Evolutionary conservation across 805 yeast species (phyloP).

Genomic region (Metschnikowia amazonensis): DNA sequence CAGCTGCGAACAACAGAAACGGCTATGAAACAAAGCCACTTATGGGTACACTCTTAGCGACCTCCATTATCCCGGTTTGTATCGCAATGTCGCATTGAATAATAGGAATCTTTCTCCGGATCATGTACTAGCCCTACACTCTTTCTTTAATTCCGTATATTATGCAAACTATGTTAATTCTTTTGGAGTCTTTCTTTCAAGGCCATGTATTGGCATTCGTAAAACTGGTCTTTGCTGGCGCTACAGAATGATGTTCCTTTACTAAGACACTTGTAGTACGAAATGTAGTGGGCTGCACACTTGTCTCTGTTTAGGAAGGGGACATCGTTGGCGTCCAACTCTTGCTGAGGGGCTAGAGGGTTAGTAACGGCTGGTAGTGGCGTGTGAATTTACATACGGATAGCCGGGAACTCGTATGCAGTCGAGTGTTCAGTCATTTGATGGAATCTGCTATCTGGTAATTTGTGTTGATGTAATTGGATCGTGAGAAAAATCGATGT

Average conservation of each 20-base stretch:
- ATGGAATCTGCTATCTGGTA: neutral
- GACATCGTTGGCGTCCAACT: slow-evolving; percentile 39
- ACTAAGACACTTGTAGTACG: slow-evolving; percentile 41
- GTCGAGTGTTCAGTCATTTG: slow-evolving; percentile 17
- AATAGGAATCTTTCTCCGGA: too few relatives aligned
- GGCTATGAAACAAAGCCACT: too few relatives aligned
- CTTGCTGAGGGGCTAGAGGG: slow-evolving; percentile 23
- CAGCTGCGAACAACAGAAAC: too few relatives aligned
- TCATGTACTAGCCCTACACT: neutral
- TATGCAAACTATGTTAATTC: slow-evolving; percentile 16
- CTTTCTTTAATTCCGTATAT: neutral
- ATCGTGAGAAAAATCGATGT: slow-evolving; percentile 5
- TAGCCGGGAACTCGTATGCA: slow-evolving; percentile 36
- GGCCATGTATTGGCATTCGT: slow-evolving; percentile 41
- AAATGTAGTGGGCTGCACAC: slow-evolving; percentile 42
- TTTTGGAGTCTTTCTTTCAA: slow-evolving; percentile 41
- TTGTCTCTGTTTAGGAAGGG: slow-evolving; percentile 44
- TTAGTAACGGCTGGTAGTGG: slow-evolving; percentile 5
- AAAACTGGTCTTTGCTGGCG: slow-evolving; percentile 39
- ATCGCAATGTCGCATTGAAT: too few relatives aligned
- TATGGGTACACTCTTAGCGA: too few relatives aligned
- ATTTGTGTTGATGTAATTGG: slow-evolving; percentile 2
- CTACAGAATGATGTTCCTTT: slow-evolving; percentile 42
- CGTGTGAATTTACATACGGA: slow-evolving; percentile 30
- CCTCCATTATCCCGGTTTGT: too few relatives aligned